A percentile compares a stretch with the other conserved stretches of the same genome.
Evolutionary conservation across 345 rosid species (phyloP).

Genomic region (Clarkia xantiana): DNA sequence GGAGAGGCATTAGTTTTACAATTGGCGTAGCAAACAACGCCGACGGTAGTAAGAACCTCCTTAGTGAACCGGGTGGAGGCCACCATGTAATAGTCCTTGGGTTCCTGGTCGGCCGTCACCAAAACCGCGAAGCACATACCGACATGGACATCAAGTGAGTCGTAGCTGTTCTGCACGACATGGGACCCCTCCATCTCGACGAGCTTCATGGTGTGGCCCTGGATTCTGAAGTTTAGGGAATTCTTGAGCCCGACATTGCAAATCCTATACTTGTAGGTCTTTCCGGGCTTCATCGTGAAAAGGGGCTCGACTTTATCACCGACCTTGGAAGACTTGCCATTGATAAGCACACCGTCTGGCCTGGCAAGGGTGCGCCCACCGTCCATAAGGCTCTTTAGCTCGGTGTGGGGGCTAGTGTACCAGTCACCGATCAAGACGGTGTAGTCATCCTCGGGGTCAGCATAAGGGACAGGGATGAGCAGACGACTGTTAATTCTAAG

Average conservation of each 20-base stretch:
- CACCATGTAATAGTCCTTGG: constrained; percentile 1
- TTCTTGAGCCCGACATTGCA: constrained; percentile 1
- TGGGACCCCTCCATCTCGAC: constrained; percentile 1
- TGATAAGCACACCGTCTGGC: constrained; percentile 2
- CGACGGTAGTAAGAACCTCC: background rate
- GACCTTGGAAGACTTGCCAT: background rate
- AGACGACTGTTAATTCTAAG: background rate
- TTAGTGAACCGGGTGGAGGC: background rate
- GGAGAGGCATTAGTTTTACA: background rate
- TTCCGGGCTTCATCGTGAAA: constrained; percentile 2
- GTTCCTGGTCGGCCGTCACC: background rate
- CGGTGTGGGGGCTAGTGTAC: background rate
- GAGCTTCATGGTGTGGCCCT: constrained; percentile 1
- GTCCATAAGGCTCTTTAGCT: background rate
- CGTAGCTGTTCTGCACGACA: background rate
- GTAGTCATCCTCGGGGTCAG: constrained; percentile 1
- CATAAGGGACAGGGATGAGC: constrained; percentile 2
- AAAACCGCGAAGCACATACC: background rate
- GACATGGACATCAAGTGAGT: background rate
- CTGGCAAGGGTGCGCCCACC: constrained; percentile 2
- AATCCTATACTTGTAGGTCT: constrained; percentile 1
- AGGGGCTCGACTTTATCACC: background rate
- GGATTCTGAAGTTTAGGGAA: background rate
- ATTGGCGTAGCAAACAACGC: background rate
- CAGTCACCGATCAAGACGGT: constrained; percentile 1